Conservation (phyloP, 176 grass and related monocot species). For the Hyparrhenia diplandra region DNA sequence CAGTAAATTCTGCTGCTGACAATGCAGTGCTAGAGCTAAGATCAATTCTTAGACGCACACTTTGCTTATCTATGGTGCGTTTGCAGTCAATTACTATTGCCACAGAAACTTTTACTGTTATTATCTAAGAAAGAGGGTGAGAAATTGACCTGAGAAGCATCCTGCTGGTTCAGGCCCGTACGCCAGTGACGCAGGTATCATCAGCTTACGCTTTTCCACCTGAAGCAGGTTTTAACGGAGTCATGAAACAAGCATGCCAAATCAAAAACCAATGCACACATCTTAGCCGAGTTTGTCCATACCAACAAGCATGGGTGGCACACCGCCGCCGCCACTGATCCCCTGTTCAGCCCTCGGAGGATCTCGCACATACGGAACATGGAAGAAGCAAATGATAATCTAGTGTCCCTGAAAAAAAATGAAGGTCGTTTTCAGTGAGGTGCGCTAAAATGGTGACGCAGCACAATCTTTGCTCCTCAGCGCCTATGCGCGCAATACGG, state of each 20-base stretch:
- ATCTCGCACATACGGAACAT: slow-evolving; percentile 30
- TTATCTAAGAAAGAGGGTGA: neutral
- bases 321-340: slow-evolving; percentile 81
- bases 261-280: neutral
- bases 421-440: neutral
- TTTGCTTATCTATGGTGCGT: neutral
- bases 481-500: slow-evolving; percentile 87
- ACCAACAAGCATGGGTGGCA: slow-evolving; percentile 91
- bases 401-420: neutral
- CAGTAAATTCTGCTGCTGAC: neutral
- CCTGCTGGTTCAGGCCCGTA: slow-evolving; percentile 95
- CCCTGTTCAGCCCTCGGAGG: slow-evolving; percentile 89
- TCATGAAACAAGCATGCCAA: neutral
- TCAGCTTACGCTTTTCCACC: slow-evolving; percentile 93
- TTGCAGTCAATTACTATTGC: neutral
- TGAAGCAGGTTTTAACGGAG: slow-evolving; percentile 20
- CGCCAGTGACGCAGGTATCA: slow-evolving; percentile 72
- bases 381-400: neutral
- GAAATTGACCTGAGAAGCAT: slow-evolving; percentile 75
- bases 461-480: slow-evolving; percentile 68
- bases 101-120: neutral
- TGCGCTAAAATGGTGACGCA: no score
- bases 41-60: neutral
- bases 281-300: neutral
- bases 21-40: neutral